A percentile compares a stretch with the other conserved stretches of the same genome.
These are phyloP conservation scores for Bertia moriformis DNA, from an alignment of 2,329 filamentous ascomycete species.

Conservation along the genomic window DNA sequence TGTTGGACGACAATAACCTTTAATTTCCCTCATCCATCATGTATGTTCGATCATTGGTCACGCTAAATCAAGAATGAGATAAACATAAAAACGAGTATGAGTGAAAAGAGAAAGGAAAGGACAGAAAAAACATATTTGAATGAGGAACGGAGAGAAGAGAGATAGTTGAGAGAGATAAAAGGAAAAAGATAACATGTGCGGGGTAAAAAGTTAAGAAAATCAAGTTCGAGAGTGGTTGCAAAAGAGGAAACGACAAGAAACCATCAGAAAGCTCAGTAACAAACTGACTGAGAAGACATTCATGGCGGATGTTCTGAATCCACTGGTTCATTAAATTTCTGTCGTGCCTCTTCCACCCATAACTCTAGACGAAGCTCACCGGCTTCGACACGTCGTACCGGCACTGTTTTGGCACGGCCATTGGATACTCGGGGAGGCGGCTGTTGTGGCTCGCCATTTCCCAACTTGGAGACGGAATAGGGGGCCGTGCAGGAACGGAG, in stretches of 20 bases:
- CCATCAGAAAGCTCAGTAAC: no score
- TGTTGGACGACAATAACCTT: background rate
- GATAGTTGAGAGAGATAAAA: no score
- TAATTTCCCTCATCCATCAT: slow-evolving; percentile 1
- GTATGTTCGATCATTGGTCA: slow-evolving; percentile 2
- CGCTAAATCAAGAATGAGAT: slow-evolving; percentile 1
- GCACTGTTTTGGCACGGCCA: slow-evolving; percentile 38
- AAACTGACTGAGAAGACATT: background rate
- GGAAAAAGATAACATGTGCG: no score
- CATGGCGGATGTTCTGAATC: background rate
- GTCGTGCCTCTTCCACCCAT: slow-evolving; percentile 53
- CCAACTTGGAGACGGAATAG: slow-evolving; percentile 17
- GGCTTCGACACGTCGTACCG: slow-evolving; percentile 46
- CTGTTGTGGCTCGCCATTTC: slow-evolving; percentile 13
- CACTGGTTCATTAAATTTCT: slow-evolving; percentile 19
- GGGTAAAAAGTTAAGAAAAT: no score
- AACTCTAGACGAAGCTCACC: slow-evolving; percentile 54
- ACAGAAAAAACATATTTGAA: no score
- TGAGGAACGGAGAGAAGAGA: no score
- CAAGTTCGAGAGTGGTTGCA: no score
- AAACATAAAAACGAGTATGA: background rate
- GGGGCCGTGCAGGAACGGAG: slow-evolving; percentile 17
- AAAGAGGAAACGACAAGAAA: no score
- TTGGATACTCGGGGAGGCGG: slow-evolving; percentile 8
- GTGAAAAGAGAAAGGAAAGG: background rate